Percentiles rank a stretch among this genome's conserved stretches.
These are phyloP conservation scores for Cairneyella variabilis DNA, from an alignment of 495 filamentous ascomycete genomes.

Conservation along the genomic window DNA sequence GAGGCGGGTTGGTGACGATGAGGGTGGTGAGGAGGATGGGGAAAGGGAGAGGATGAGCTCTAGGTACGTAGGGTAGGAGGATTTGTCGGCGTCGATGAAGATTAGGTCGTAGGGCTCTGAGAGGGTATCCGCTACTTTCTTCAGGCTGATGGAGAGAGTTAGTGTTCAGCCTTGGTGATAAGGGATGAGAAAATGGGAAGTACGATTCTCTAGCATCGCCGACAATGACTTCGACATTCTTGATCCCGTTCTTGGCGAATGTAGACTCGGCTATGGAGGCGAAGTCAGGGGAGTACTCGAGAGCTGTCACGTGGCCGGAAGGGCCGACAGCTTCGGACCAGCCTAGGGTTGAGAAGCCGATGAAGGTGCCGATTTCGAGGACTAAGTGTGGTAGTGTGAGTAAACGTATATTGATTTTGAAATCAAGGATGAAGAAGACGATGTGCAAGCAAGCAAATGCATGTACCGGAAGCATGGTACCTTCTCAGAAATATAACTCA, in stretches of 20 bases:
- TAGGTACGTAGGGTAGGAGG: slow-evolving; percentile 32
- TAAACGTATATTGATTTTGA: no score
- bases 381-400: slow-evolving; percentile 27
- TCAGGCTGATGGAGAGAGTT: slow-evolving; percentile 19
- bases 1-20: slow-evolving; percentile 9
- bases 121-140: slow-evolving; percentile 24
- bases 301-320: slow-evolving; percentile 33
- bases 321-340: slow-evolving; percentile 33
- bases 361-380: slow-evolving; percentile 35
- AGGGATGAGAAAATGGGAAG: slow-evolving; percentile 7
- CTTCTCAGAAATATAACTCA: no score
- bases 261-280: slow-evolving; percentile 26
- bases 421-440: no score
- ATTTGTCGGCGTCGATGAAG: slow-evolving; percentile 39
- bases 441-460: no score
- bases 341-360: slow-evolving; percentile 33
- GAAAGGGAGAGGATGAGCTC: slow-evolving; percentile 24
- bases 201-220: slow-evolving; percentile 35
- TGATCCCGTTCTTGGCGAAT: slow-evolving; percentile 26
- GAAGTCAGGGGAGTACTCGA: slow-evolving; percentile 31
- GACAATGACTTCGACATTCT: slow-evolving; percentile 31
- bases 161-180: background rate
- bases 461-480: no score
- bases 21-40: background rate
- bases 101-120: slow-evolving; percentile 35